Conservation (phyloP, 306 rosid genomes). For the Malus orientalis region DNA sequence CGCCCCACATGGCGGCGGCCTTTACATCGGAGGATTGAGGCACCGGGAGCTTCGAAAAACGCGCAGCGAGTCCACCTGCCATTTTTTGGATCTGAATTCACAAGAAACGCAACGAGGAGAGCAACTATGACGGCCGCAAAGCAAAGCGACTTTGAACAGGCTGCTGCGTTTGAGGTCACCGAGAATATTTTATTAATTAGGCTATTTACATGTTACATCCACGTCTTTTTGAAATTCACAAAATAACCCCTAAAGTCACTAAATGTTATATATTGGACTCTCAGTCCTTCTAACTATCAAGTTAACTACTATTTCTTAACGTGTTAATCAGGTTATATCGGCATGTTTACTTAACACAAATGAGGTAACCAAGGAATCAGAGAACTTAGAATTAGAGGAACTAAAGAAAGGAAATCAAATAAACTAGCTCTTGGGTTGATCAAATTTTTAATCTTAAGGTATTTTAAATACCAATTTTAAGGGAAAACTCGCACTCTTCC, state of each 20-base stretch:
- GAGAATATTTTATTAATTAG: neutral
- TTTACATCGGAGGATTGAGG: conserved; percentile 37
- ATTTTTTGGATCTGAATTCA: conserved; percentile 12
- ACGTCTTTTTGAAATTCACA: neutral
- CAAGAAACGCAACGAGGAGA: neutral
- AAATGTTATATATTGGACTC: neutral
- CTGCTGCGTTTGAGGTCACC: neutral
- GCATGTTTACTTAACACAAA: too few species aligned
- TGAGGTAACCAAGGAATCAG: too few species aligned
- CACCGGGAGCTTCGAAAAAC: conserved; percentile 8
- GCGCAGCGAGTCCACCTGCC: conserved; percentile 32
- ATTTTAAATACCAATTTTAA: too few species aligned
- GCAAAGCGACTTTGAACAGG: neutral
- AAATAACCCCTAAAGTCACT: neutral
- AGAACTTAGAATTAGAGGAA: neutral
- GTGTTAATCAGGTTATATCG: too few species aligned
- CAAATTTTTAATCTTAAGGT: too few species aligned
- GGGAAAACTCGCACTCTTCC: too few species aligned
- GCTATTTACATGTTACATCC: neutral
- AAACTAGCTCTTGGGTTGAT: too few species aligned
- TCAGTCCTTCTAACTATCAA: too few species aligned
- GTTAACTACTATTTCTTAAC: too few species aligned
- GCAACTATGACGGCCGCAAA: neutral
- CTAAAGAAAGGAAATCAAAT: neutral
- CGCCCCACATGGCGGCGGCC: conserved; percentile 68